phyloP scores from a whole-genome alignment of 768 basidiomycete genomes.

The Roridomyces roridus region DNA sequence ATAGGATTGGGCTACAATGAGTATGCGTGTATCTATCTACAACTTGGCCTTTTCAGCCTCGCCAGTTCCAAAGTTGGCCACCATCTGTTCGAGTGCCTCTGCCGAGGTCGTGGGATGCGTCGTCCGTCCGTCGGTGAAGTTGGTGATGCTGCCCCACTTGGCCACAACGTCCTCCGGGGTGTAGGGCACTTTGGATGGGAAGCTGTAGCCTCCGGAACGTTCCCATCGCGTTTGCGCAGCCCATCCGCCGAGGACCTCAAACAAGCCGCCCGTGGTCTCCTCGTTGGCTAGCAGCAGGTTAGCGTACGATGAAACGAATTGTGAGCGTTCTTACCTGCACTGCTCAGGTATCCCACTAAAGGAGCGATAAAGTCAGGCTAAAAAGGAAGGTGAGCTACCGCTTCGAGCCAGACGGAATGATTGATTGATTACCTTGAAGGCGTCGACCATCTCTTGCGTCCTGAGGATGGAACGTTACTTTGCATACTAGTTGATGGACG shows the following conservation, averaged over 20 bases:
- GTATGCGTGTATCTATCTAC: no score
- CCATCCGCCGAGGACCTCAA: slow-evolving; percentile 93
- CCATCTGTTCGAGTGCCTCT: slow-evolving; percentile 77
- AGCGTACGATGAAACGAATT: neutral
- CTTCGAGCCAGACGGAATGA: neutral
- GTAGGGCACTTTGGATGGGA: slow-evolving; percentile 77
- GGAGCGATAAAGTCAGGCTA: slow-evolving; percentile 94
- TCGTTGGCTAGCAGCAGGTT: slow-evolving; percentile 58
- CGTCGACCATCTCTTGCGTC: slow-evolving; percentile 86
- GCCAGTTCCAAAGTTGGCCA: slow-evolving; percentile 58
- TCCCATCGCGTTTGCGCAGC: slow-evolving; percentile 94
- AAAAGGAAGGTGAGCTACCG: neutral
- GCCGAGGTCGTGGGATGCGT: slow-evolving; percentile 78
- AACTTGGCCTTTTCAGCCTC: slow-evolving; percentile 57
- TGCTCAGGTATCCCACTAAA: slow-evolving; percentile 88
- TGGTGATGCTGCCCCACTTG: slow-evolving; percentile 85
- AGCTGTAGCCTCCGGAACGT: slow-evolving; percentile 84
- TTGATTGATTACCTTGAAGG: slow-evolving; percentile 69
- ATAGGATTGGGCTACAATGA: no score
- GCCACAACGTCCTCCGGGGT: slow-evolving; percentile 81
- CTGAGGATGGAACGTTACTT: slow-evolving; percentile 35
- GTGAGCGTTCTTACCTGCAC: slow-evolving; percentile 52
- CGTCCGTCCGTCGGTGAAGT: slow-evolving; percentile 83
- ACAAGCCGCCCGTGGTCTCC: slow-evolving; percentile 74
- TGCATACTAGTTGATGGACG: neutral